Evolutionary conservation across 2,329 filamentous ascomycete genomes (phyloP).

Genomic region (Magnaporthales sp.): DNA sequence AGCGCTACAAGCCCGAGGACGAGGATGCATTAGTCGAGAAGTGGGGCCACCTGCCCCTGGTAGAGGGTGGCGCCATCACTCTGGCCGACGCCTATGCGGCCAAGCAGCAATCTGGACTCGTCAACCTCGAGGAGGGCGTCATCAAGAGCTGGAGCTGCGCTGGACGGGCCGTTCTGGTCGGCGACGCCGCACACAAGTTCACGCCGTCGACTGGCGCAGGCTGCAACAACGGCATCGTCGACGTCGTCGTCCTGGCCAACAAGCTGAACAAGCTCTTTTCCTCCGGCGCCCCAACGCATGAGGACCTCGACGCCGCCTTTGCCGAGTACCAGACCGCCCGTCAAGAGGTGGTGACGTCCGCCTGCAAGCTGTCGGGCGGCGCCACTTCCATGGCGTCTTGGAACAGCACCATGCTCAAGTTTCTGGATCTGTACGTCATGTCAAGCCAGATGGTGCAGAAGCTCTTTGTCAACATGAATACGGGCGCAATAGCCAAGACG

Average conservation of each 20-base stretch:
- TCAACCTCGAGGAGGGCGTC: slow-evolving; percentile 42
- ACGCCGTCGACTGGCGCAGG: slow-evolving; percentile 8
- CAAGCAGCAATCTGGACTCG: neutral
- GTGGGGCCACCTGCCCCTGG: slow-evolving; percentile 4
- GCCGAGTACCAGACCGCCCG: neutral
- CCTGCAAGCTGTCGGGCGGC: neutral
- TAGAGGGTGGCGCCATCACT: neutral
- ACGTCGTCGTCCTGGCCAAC: slow-evolving; percentile 9
- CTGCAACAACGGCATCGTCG: slow-evolving; percentile 8
- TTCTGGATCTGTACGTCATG: neutral
- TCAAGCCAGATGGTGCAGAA: neutral
- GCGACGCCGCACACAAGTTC: slow-evolving; percentile 9
- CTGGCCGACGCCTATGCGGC: slow-evolving; percentile 7
- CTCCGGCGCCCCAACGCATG: neutral
- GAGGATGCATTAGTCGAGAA: slow-evolving; percentile 3
- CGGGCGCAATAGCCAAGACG: neutral
- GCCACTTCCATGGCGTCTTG: neutral
- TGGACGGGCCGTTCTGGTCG: slow-evolving; percentile 49
- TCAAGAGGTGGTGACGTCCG: neutral
- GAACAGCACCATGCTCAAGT: neutral
- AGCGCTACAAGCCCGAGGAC: slow-evolving; percentile 7
- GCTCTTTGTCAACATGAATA: neutral
- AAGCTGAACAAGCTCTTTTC: neutral
- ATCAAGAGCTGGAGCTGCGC: slow-evolving; percentile 94
- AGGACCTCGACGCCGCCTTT: neutral